A percentile compares a stretch with the other conserved stretches of the same genome.
Conservation (phyloP, 345 rosid species). For the Ceriops zippeliana region DNA sequence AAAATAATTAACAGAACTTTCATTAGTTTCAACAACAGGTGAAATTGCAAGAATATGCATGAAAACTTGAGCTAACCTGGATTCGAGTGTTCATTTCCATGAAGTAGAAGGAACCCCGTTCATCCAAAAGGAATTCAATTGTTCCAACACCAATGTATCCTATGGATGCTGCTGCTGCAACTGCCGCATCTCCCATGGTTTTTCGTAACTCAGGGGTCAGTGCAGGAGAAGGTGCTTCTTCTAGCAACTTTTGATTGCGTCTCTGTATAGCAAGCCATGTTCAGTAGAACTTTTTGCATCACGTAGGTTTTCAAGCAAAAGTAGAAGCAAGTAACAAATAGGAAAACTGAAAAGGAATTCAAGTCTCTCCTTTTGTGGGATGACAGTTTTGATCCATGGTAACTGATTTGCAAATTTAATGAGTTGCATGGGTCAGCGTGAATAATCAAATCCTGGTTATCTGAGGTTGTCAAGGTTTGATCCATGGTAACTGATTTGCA, state of each 20-base stretch:
- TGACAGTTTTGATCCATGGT: no score
- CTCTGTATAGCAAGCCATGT: conserved; percentile 50
- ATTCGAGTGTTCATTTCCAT: conserved; percentile 99
- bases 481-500: no score
- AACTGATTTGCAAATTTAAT: no score
- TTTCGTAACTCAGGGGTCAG: conserved; percentile 86
- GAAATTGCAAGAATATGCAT: neutral
- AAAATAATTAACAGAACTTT: conserved; percentile 9
- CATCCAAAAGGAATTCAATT: conserved; percentile 94
- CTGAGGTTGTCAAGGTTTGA: no score
- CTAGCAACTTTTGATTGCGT: conserved; percentile 90
- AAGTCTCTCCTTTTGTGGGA: neutral
- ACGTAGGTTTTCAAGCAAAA: conserved; percentile 11
- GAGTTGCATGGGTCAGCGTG: no score
- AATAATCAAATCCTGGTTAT: no score
- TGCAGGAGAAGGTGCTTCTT: conserved; percentile 99
- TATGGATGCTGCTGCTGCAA: conserved; percentile 98
- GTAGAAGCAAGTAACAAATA: neutral
- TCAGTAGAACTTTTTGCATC: conserved; percentile 19
- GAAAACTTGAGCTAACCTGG: conserved; percentile 52
- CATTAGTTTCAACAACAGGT: conserved; percentile 1
- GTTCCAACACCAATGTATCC: conserved; percentile 98
- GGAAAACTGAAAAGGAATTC: neutral
- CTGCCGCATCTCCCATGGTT: conserved; percentile 99
- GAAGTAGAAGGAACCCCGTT: conserved; percentile 95